Evolutionary conservation across 352 stramenopile genomes (phyloP).

Genomic region (Globisporangium nagaii): DNA sequence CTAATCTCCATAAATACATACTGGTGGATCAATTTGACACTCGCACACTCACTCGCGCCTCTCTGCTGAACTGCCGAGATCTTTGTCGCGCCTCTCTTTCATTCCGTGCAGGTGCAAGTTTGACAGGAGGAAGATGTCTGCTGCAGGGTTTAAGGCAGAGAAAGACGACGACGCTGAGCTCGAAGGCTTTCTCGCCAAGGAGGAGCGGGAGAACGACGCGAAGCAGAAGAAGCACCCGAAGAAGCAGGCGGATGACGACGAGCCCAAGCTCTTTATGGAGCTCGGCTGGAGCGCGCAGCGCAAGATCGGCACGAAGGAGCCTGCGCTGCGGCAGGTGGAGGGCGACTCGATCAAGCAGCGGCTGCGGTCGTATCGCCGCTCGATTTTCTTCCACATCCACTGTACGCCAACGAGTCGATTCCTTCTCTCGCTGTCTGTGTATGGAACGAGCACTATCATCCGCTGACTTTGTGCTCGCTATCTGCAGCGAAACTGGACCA

Average conservation of each 20-base stretch:
- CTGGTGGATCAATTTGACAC: neutral
- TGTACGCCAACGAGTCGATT: constrained; percentile 14
- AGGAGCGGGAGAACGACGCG: constrained; percentile 27
- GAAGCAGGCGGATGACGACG: constrained; percentile 26
- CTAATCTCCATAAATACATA: too few relatives aligned
- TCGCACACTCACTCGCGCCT: neutral
- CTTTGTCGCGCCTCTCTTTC: too few relatives aligned
- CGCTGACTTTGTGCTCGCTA: neutral
- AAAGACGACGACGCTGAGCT: constrained; percentile 29
- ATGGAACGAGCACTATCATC: neutral
- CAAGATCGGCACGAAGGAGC: constrained; percentile 50
- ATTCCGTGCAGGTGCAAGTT: neutral
- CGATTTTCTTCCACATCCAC: constrained; percentile 80
- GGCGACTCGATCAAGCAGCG: constrained; percentile 65
- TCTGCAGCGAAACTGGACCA: constrained; percentile 59
- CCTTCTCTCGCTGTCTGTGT: neutral
- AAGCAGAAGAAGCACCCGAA: constrained; percentile 28
- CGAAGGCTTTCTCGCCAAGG: constrained; percentile 46
- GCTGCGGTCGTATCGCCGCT: constrained; percentile 57
- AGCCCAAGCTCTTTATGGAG: constrained; percentile 73
- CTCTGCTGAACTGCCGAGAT: too few relatives aligned
- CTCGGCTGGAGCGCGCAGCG: constrained; percentile 54
- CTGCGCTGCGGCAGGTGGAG: constrained; percentile 64
- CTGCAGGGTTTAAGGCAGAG: constrained; percentile 5
- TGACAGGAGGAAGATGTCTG: neutral